Percentiles rank a stretch among this genome's conserved stretches.
These are phyloP conservation scores for Suhomyces maxii DNA, from an alignment of 1,139 yeast species.

Conservation along the genomic window DNA sequence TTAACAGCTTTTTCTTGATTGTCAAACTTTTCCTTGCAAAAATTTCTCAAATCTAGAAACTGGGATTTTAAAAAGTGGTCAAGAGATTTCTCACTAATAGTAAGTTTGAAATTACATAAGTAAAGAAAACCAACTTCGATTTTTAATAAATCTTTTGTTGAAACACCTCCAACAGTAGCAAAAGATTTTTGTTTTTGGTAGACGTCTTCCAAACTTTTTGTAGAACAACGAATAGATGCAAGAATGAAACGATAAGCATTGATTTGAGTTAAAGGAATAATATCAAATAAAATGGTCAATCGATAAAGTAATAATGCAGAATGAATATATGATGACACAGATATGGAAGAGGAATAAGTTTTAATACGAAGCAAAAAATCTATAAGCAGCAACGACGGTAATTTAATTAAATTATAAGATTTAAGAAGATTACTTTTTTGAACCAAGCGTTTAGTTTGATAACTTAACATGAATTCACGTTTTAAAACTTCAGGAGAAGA, in stretches of 20 bases:
- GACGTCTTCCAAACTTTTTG: constrained; percentile 45
- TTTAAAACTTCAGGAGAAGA: constrained; percentile 11
- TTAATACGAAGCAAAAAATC: constrained; percentile 40
- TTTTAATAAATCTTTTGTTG: constrained; percentile 36
- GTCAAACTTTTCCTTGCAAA: constrained; percentile 18
- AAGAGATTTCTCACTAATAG: constrained; percentile 37
- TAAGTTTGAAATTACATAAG: constrained; percentile 40
- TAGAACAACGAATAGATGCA: constrained; percentile 47
- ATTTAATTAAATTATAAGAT: constrained; percentile 35
- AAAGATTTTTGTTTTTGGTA: constrained; percentile 45
- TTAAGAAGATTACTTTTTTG: constrained; percentile 34
- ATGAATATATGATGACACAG: constrained; percentile 43
- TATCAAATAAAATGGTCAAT: constrained; percentile 34
- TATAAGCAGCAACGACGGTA: constrained; percentile 38
- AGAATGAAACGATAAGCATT: constrained; percentile 43
- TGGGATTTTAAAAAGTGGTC: constrained; percentile 33
- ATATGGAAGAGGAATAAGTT: constrained; percentile 44
- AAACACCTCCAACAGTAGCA: constrained; percentile 49
- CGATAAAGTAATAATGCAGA: constrained; percentile 42
- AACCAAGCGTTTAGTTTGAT: constrained; percentile 6
- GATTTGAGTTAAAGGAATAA: constrained; percentile 31
- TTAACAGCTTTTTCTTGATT: background rate
- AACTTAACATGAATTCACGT: constrained; percentile 6
- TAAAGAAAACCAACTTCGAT: constrained; percentile 46
- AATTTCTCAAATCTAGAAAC: constrained; percentile 28